Conservation (phyloP, 2,329 filamentous ascomycete species). For the Trichoderma sp. region DNA sequence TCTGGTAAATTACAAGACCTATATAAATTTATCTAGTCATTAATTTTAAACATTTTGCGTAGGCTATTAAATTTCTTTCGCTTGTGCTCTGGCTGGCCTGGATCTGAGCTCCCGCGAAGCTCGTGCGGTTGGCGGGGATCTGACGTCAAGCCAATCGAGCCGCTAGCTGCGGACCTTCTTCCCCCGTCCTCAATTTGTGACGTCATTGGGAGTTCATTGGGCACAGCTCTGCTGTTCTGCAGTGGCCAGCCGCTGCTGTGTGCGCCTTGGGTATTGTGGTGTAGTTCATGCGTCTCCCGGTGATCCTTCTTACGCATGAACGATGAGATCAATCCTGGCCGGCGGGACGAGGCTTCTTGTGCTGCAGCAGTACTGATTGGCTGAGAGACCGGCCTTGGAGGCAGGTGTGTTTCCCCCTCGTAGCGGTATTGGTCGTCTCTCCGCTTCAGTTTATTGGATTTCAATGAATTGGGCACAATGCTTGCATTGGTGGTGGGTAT, state of each 20-base stretch:
- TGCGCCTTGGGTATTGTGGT: conserved; percentile 60
- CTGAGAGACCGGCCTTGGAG: conserved; percentile 40
- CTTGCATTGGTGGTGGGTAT: conserved; percentile 36
- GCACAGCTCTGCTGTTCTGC: conserved; percentile 31
- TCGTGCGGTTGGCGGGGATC: conserved; percentile 9
- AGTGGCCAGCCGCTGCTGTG: conserved; percentile 47
- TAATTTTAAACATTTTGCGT: conserved; percentile 26
- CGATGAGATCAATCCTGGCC: conserved; percentile 60
- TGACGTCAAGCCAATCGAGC: conserved; percentile 10
- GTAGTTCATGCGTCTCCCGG: conserved; percentile 60
- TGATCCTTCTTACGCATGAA: conserved; percentile 68
- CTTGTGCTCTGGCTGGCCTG: conserved; percentile 17
- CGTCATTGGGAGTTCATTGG: conserved; percentile 15
- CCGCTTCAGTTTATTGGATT: neutral
- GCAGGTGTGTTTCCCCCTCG: conserved; percentile 46
- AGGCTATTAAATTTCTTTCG: conserved; percentile 27
- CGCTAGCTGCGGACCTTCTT: conserved; percentile 22
- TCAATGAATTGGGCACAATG: neutral
- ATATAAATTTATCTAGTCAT: conserved; percentile 14
- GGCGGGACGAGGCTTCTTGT: conserved; percentile 43
- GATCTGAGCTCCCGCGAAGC: conserved; percentile 6
- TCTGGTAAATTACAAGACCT: neutral
- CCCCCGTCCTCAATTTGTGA: conserved; percentile 6
- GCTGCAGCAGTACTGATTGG: neutral
- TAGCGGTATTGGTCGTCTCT: conserved; percentile 48